Evolutionary conservation across 2,329 filamentous ascomycete genomes (phyloP).

Genomic region (Colletotrichum shisoi): DNA sequence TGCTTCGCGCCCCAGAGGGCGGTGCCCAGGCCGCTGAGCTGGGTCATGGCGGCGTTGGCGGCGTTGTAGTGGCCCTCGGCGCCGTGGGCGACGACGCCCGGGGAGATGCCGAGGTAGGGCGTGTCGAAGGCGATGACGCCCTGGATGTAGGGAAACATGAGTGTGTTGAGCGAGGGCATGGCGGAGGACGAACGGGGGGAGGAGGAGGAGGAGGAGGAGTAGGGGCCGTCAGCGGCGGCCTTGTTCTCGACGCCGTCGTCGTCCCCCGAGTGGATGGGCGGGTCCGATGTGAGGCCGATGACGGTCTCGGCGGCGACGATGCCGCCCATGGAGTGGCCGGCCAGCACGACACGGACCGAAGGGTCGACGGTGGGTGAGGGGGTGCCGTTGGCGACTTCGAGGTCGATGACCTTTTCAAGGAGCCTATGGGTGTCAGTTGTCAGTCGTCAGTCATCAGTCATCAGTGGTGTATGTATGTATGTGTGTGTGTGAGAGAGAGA

Average conservation of each 20-base stretch:
- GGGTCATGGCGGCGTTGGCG: conserved; percentile 72
- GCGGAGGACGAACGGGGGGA: too few species aligned
- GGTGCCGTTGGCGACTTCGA: conserved; percentile 83
- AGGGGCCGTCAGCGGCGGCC: conserved; percentile 41
- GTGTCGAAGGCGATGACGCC: conserved; percentile 94
- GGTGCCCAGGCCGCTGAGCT: conserved; percentile 71
- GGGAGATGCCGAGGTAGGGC: conserved; percentile 83
- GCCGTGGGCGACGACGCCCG: conserved; percentile 82
- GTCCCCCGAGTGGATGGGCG: conserved; percentile 60
- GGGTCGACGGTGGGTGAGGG: conserved; percentile 86
- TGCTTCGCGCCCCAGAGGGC: conserved; percentile 69
- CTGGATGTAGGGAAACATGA: conserved; percentile 95
- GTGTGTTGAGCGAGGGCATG: conserved; percentile 57
- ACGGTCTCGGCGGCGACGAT: conserved; percentile 92
- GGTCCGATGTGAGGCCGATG: conserved; percentile 71
- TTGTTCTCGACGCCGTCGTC: conserved; percentile 53
- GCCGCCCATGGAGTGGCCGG: conserved; percentile 91
- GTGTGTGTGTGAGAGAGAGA: too few species aligned
- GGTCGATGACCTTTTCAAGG: conserved; percentile 89
- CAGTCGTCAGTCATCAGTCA: background rate
- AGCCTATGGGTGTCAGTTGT: conserved; percentile 63
- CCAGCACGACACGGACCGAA: conserved; percentile 79
- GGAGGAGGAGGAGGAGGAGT: conserved; percentile 1
- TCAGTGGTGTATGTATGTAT: background rate
- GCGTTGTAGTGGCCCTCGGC: conserved; percentile 87